Conservation (phyloP, 1,284 basidiomycete species). For the Fomitopsis betulina region DNA sequence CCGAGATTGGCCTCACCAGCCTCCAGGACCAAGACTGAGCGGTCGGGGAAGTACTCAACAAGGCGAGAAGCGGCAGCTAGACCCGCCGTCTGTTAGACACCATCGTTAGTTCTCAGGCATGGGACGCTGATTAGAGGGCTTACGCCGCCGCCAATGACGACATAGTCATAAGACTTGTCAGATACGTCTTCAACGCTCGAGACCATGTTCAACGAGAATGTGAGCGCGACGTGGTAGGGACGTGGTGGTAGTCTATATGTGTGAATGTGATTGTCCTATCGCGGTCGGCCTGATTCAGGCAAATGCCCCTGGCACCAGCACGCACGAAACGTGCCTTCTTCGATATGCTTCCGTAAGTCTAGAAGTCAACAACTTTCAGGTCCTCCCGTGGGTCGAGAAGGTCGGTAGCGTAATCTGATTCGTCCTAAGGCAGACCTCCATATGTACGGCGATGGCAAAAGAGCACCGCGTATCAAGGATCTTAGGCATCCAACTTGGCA, state of each 20-base stretch:
- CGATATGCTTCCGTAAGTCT: not conserved
- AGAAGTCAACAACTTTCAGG: not conserved
- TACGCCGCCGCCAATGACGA: not conserved
- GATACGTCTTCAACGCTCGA: not conserved
- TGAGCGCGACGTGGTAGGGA: not conserved
- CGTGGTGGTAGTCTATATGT: not conserved
- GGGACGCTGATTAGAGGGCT: not conserved
- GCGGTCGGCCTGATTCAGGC: not conserved
- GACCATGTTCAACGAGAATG: not conserved
- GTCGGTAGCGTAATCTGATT: not conserved
- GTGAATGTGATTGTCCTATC: not conserved
- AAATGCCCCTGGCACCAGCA: too few species aligned
- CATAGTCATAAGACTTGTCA: not conserved
- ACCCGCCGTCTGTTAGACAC: not conserved
- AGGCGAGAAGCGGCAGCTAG: not conserved
- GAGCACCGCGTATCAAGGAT: not conserved
- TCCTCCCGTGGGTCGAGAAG: not conserved
- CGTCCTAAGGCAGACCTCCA: not conserved
- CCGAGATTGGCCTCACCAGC: constrained; percentile 30
- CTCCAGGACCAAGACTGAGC: constrained; percentile 35
- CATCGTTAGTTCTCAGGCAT: not conserved
- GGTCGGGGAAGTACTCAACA: constrained; percentile 5
- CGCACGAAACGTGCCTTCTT: not conserved
- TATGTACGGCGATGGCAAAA: not conserved
- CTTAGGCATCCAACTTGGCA: not conserved